Conservation (phyloP, 1,284 basidiomycete species). For the Puccinia horiana region DNA sequence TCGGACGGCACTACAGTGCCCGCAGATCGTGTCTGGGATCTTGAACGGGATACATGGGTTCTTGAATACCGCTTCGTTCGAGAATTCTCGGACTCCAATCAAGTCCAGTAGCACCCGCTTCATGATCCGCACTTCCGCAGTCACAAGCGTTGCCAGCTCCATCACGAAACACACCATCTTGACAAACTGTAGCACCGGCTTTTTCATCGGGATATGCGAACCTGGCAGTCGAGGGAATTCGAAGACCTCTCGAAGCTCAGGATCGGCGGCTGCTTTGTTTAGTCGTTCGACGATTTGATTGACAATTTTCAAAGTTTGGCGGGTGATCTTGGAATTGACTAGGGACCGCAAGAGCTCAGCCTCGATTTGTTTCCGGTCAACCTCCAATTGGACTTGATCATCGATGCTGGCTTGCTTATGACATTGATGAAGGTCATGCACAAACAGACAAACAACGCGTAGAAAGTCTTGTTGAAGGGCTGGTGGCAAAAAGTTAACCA, state of each 20-base stretch:
- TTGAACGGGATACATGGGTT: constrained; percentile 92
- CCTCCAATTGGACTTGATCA: constrained; percentile 67
- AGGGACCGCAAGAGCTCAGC: constrained; percentile 70
- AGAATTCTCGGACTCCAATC: constrained; percentile 81
- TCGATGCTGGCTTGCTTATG: constrained; percentile 66
- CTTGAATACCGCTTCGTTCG: constrained; percentile 73
- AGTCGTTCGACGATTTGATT: constrained; percentile 69
- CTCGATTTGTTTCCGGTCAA: constrained; percentile 62
- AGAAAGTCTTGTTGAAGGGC: constrained; percentile 80
- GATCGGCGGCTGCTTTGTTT: constrained; percentile 64
- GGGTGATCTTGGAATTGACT: constrained; percentile 77
- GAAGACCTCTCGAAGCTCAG: constrained; percentile 63
- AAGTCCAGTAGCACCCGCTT: constrained; percentile 88
- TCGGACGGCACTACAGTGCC: constrained; percentile 80
- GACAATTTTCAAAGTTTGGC: constrained; percentile 75
- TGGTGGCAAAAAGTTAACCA: constrained; percentile 82
- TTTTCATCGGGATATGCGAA: constrained; percentile 72
- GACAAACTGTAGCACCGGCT: constrained; percentile 83
- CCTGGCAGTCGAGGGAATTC: constrained; percentile 85
- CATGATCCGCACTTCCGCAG: constrained; percentile 81
- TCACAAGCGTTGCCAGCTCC: constrained; percentile 72
- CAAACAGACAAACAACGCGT: constrained; percentile 75
- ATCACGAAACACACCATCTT: constrained; percentile 85
- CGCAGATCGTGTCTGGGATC: constrained; percentile 83
- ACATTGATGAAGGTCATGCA: constrained; percentile 77